Evolutionary conservation across 805 yeast genomes (phyloP).

Genomic region (Debaryomyces castellii): DNA sequence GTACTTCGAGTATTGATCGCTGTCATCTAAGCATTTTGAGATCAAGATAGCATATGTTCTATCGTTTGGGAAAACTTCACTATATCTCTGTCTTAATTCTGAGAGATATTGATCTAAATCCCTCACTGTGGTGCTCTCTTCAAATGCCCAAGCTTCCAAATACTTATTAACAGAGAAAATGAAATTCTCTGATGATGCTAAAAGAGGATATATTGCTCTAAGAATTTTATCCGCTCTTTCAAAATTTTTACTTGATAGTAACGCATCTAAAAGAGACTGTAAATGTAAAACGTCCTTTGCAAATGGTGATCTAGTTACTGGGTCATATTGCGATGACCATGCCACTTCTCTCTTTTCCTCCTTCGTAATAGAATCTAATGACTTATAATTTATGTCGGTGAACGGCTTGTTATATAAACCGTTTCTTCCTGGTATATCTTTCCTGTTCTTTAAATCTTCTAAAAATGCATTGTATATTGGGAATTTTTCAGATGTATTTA

Average conservation of each 20-base stretch:
- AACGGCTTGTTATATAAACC: conserved; percentile 10
- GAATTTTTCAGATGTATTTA: conserved; percentile 8
- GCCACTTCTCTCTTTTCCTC: conserved; percentile 15
- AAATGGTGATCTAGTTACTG: conserved; percentile 40
- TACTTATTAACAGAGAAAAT: conserved; percentile 70
- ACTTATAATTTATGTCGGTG: conserved; percentile 7
- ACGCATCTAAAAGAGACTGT: conserved; percentile 79
- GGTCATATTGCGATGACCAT: conserved; percentile 44
- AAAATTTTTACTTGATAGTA: conserved; percentile 62
- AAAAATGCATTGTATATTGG: conserved; percentile 11
- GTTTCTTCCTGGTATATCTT: conserved; percentile 8
- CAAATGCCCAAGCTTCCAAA: conserved; percentile 41
- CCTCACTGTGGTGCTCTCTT: conserved; percentile 35
- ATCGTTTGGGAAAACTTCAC: conserved; percentile 42
- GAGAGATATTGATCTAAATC: conserved; percentile 46
- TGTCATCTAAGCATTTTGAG: conserved; percentile 32
- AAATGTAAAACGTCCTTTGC: conserved; percentile 63
- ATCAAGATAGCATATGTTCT: conserved; percentile 61
- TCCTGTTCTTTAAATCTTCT: conserved; percentile 12
- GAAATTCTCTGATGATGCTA: conserved; percentile 43
- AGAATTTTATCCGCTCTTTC: conserved; percentile 71
- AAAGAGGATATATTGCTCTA: conserved; percentile 55
- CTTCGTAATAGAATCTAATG: conserved; percentile 4
- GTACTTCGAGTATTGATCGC: conserved; percentile 10
- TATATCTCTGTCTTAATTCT: conserved; percentile 22